Base-by-base conservation (phyloP, 768 basidiomycete genomes). In the Suillus cothurnatus region DNA sequence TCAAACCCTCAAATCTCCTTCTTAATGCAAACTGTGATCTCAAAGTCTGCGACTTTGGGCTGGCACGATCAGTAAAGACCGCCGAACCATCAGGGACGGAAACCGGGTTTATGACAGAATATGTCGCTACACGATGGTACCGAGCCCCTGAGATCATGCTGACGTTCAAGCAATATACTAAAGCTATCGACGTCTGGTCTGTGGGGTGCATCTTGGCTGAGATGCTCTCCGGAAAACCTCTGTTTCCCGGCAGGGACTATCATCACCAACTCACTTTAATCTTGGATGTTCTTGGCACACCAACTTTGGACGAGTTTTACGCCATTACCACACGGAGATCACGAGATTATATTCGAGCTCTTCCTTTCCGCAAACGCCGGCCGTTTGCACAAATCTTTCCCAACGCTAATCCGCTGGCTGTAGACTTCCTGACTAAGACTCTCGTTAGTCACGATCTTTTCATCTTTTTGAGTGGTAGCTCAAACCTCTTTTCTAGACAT, bases 141-240 rank as follows among this genome's bases (percentile, higher is more conserved):
- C 89, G 97, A 43, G 97, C 97, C 0, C 97, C 97, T 0, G 97
- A 99, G 77, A 96, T 99, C 80, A 99, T 99, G 97, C 84, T 99
- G 61, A 97, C 95, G 12, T 99, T 98, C 84, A 97, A 97, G 76
- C 92, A 97, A 76, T 99, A 99, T 80, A 97, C 96, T 61, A 95
- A 95, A 81, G 92, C 92, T n/a, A 93, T 94, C 68, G 92, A 94
- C 70, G 85, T 94, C 23, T 94, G 92, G 92, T 92, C 91, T 12
- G 90, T 93, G 38, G 92, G 92, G 28, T 94, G 92, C 71, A 92
- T 94, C 71, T 83, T 95, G 31, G 95, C 96, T 1, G 97, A 99
- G 82, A 98, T 98, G 96, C 82, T 99, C n/a, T 92, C 89, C 21
- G 94, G 95, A 34, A 96, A 95, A 72, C 96, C 97, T 0, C 84